Conservation (phyloP, 176 grass and related monocot genomes). For the Carex myosuroides region DNA sequence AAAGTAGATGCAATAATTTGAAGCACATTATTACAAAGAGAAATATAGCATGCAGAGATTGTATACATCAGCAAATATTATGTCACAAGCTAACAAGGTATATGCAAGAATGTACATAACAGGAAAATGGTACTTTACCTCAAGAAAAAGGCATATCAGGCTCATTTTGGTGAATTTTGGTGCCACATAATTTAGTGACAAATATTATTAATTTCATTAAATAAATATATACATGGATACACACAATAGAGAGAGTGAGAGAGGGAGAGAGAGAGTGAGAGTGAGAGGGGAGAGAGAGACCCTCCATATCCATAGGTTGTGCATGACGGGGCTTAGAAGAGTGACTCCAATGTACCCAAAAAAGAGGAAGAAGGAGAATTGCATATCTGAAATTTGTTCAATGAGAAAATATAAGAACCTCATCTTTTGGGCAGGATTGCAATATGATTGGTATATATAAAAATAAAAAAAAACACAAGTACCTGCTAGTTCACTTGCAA, state of each 20-base stretch:
- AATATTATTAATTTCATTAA: neutral
- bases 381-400: slow-evolving; percentile 74
- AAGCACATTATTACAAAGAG: neutral
- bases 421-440: slow-evolving; percentile 9
- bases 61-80: neutral
- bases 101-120: neutral
- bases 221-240: neutral
- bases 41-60: neutral
- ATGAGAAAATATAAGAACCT: neutral
- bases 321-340: slow-evolving; percentile 94
- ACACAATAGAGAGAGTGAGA: slow-evolving; percentile 6
- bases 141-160: neutral
- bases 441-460: neutral
- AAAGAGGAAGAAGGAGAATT: slow-evolving; percentile 89
- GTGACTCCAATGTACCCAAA: slow-evolving; percentile 85
- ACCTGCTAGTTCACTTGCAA: slow-evolving; percentile 90
- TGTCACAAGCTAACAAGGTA: neutral
- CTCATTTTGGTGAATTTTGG: neutral
- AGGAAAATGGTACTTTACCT: neutral
- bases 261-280: slow-evolving; percentile 32
- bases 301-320: slow-evolving; percentile 99
- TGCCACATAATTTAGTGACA: neutral
- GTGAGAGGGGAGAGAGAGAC: slow-evolving; percentile 42
- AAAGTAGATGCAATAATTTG: slow-evolving; percentile 7
- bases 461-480: slow-evolving; percentile 4